A percentile compares a stretch with the other conserved stretches of the same genome.
phyloP scores from a whole-genome alignment of 257 asterid species.

The Solanum bulbocastanum region DNA sequence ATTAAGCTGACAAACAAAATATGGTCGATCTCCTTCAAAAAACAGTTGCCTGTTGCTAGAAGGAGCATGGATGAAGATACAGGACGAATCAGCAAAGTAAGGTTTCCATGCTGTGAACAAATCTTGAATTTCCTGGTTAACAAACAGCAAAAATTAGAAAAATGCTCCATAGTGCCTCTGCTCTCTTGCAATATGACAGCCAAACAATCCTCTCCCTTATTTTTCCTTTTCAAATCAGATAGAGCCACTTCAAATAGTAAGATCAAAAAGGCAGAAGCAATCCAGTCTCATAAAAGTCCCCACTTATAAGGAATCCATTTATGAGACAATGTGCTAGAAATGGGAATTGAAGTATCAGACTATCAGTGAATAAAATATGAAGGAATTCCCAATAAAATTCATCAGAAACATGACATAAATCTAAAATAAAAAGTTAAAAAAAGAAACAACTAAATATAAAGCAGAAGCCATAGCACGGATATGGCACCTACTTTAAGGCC shows the following conservation, averaged over 20 bases:
- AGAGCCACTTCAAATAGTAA: not conserved
- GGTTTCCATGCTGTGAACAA: slow-evolving; percentile 71
- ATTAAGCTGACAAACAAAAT: slow-evolving; percentile 41
- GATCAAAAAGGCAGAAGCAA: not conserved
- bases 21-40: slow-evolving; percentile 72
- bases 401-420: not conserved
- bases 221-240: not conserved
- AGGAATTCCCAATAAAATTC: not conserved
- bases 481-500: not conserved
- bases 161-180: not conserved
- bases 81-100: slow-evolving; percentile 52
- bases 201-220: not conserved
- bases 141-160: not conserved
- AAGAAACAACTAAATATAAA: not conserved
- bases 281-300: not conserved
- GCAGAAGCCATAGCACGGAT: not conserved
- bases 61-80: slow-evolving; percentile 69
- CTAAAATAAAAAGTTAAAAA: not conserved
- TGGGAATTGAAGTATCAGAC: not conserved
- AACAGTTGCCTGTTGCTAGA: slow-evolving; percentile 71
- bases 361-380: not conserved
- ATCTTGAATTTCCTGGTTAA: slow-evolving; percentile 71
- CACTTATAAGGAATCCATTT: not conserved
- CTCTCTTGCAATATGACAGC: not conserved
- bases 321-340: not conserved